phyloP scores from a whole-genome alignment of 176 grass and related monocot species.

The Typha latifolia region DNA sequence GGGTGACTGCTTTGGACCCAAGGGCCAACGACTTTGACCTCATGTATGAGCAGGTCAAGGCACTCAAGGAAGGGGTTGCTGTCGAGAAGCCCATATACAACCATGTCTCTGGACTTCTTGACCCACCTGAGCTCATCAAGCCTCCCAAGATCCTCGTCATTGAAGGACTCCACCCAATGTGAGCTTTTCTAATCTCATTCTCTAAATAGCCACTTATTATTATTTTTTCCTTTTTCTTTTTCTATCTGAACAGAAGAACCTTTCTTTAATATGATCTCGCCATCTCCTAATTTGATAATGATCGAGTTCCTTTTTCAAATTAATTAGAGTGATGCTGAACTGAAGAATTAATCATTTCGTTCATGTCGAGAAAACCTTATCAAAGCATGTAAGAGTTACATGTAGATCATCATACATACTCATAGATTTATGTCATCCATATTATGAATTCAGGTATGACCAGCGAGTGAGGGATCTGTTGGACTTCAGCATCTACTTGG shows the following conservation, averaged over 20 bases:
- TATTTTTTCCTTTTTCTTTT: neutral
- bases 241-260: neutral
- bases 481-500: constrained; percentile 93
- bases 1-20: constrained; percentile 76
- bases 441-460: constrained; percentile 56
- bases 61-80: constrained; percentile 56
- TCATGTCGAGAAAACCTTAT: no score
- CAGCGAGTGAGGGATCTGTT: constrained; percentile 74
- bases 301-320: no score
- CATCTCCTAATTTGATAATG: no score
- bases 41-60: constrained; percentile 97
- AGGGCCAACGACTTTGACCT: constrained; percentile 80
- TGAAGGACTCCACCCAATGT: constrained; percentile 88
- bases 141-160: constrained; percentile 89
- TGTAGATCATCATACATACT: neutral
- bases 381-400: no score
- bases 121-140: constrained; percentile 69
- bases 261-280: neutral
- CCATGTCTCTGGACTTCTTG: constrained; percentile 71
- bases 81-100: constrained; percentile 88
- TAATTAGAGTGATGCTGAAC: no score
- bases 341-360: no score
- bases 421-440: neutral
- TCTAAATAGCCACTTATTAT: neutral
- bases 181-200: constrained; percentile 26